Evolutionary conservation across 768 basidiomycete genomes (phyloP).

Genomic region (Galerina sulciceps): DNA sequence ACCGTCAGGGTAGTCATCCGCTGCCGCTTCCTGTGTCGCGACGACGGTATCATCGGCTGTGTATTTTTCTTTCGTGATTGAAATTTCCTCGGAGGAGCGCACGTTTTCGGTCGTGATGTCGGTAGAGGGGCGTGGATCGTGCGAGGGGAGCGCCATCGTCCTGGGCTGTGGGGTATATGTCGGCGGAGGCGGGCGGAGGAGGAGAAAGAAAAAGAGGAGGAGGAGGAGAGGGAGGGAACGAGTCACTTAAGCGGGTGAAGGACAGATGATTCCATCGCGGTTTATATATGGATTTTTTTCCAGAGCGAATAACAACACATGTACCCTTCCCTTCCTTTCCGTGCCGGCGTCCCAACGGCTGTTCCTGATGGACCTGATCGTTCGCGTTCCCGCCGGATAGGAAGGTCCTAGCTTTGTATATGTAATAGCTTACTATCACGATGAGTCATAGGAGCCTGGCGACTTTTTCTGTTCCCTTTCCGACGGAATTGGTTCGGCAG

Average conservation of each 20-base stretch:
- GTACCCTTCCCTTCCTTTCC: too few relatives aligned
- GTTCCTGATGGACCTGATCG: too few relatives aligned
- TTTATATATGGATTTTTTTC: not conserved
- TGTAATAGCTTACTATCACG: too few relatives aligned
- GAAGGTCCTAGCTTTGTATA: not conserved
- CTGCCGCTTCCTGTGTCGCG: not conserved
- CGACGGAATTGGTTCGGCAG: conserved; percentile 15
- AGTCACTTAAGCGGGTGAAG: not conserved
- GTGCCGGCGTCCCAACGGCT: not conserved
- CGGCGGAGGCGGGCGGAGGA: too few relatives aligned
- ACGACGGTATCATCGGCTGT: conserved; percentile 6
- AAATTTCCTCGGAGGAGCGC: conserved; percentile 1
- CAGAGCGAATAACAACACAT: not conserved
- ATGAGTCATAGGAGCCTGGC: too few relatives aligned
- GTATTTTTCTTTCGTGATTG: conserved; percentile 13
- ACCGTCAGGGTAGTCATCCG: conserved; percentile 46
- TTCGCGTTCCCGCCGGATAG: not conserved
- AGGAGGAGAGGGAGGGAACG: not conserved
- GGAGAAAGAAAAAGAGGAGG: not conserved
- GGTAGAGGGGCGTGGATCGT: conserved; percentile 11
- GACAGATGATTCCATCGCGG: not conserved
- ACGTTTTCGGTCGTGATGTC: conserved; percentile 15
- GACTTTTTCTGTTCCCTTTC: not conserved
- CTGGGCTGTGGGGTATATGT: not conserved
- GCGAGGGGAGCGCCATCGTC: not conserved